Evolutionary conservation across 495 filamentous ascomycete genomes (phyloP).

Genomic region (Neurospora sp.): DNA sequence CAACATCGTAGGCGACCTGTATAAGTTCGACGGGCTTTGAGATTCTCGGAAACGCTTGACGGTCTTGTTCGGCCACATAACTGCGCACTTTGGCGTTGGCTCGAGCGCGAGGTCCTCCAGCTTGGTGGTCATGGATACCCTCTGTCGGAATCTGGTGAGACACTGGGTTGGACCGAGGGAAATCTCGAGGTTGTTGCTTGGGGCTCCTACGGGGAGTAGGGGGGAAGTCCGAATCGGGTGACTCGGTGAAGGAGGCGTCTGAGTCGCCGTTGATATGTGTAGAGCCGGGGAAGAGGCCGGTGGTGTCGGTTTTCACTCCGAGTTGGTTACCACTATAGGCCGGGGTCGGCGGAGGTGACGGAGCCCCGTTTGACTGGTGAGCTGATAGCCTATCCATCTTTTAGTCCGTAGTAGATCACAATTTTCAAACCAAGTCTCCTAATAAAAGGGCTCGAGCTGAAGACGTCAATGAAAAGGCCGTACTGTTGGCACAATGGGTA

Average conservation of each 20-base stretch:
- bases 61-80: constrained; percentile 33
- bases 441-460: neutral
- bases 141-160: constrained; percentile 8
- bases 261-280: neutral
- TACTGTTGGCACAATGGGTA: neutral
- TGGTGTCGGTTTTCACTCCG: constrained; percentile 3
- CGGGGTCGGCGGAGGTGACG: constrained; percentile 21
- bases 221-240: constrained; percentile 3
- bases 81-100: constrained; percentile 24
- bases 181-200: neutral
- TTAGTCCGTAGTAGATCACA: neutral
- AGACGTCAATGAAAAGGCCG: neutral
- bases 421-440: neutral
- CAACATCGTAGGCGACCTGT: constrained; percentile 49
- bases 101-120: constrained; percentile 26
- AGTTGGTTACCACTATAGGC: neutral
- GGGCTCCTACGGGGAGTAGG: constrained; percentile 2
- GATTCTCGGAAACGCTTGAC: constrained; percentile 38
- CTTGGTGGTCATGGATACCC: constrained; percentile 15
- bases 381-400: neutral
- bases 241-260: constrained; percentile 1
- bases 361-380: constrained; percentile 8
- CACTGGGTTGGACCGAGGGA: neutral
- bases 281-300: constrained; percentile 1
- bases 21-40: constrained; percentile 48